Conservation (phyloP, 139 green algal genomes). For the Chloropicon primus region DNA sequence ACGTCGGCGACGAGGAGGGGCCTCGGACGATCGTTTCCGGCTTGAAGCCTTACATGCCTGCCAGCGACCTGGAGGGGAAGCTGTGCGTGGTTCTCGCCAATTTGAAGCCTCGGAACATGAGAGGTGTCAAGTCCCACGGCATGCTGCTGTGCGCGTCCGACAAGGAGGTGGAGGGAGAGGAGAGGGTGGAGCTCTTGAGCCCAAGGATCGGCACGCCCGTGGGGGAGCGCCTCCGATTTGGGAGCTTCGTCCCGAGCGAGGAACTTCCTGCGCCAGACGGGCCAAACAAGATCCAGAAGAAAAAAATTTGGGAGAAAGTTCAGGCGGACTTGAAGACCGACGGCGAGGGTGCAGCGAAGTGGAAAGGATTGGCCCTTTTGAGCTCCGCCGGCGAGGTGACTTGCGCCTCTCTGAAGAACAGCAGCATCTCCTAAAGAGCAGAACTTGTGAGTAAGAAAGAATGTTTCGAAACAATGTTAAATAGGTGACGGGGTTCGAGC, state of each 20-base stretch:
- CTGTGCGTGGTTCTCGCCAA: conserved; percentile 59
- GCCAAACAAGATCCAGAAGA: conserved; percentile 34
- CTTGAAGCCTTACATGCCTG: conserved; percentile 16
- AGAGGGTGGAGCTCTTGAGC: conserved; percentile 55
- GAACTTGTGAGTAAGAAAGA: no score
- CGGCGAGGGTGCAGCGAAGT: conserved; percentile 17
- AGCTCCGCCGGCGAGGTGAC: background rate
- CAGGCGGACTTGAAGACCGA: conserved; percentile 26
- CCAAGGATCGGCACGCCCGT: conserved; percentile 40
- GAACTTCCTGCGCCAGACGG: conserved; percentile 11
- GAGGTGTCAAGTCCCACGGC: conserved; percentile 58
- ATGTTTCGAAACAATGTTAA: no score
- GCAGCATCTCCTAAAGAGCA: background rate
- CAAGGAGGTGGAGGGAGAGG: conserved; percentile 30
- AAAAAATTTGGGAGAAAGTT: conserved; percentile 38
- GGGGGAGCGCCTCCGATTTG: conserved; percentile 62
- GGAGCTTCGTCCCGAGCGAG: conserved; percentile 14
- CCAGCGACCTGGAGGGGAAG: background rate
- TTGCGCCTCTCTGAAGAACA: background rate
- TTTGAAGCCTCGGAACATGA: conserved; percentile 64
- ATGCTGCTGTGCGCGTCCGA: conserved; percentile 72
- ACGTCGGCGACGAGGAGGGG: conserved; percentile 59
- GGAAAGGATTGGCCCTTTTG: background rate
- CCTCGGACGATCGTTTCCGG: conserved; percentile 68
- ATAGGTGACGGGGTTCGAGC: no score